Conservation (phyloP, 2,329 filamentous ascomycete species). For the Talaromyces amestolkiae region DNA sequence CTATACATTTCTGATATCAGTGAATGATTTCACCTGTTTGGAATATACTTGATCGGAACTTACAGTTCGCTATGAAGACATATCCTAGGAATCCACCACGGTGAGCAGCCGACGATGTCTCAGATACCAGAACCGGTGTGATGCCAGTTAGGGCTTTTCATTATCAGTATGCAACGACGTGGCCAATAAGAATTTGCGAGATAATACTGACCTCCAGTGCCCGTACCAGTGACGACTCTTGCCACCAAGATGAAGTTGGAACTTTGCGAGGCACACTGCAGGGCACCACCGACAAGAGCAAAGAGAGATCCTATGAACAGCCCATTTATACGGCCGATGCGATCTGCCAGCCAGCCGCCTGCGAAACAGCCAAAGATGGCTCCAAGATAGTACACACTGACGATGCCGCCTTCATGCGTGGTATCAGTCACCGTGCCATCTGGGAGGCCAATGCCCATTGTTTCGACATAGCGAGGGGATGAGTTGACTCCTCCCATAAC, state of each 20-base stretch:
- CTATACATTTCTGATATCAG: slow-evolving; percentile 19
- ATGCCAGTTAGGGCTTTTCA: slow-evolving; percentile 46
- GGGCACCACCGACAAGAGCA: slow-evolving; percentile 49
- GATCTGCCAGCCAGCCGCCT: slow-evolving; percentile 53
- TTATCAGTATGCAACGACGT: neutral
- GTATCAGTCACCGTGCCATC: slow-evolving; percentile 50
- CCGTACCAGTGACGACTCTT: slow-evolving; percentile 52
- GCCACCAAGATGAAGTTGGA: slow-evolving; percentile 52
- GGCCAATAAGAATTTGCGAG: neutral
- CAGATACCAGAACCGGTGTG: slow-evolving; percentile 50
- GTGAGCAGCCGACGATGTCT: slow-evolving; percentile 48
- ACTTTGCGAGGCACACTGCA: slow-evolving; percentile 48
- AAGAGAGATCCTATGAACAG: slow-evolving; percentile 50
- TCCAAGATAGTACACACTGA: slow-evolving; percentile 55
- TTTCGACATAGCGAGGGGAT: slow-evolving; percentile 36
- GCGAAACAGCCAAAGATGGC: slow-evolving; percentile 52
- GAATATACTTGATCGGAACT: slow-evolving; percentile 14
- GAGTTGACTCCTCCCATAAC: slow-evolving; percentile 54
- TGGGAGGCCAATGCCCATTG: slow-evolving; percentile 46
- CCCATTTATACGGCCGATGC: slow-evolving; percentile 54
- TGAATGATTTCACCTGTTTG: neutral
- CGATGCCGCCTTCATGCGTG: slow-evolving; percentile 53
- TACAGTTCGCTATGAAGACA: slow-evolving; percentile 54
- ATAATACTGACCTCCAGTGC: slow-evolving; percentile 44
- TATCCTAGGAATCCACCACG: slow-evolving; percentile 50